phyloP scores from a whole-genome alignment of 2,329 filamentous ascomycete genomes.

The Penicillium digitatum region DNA sequence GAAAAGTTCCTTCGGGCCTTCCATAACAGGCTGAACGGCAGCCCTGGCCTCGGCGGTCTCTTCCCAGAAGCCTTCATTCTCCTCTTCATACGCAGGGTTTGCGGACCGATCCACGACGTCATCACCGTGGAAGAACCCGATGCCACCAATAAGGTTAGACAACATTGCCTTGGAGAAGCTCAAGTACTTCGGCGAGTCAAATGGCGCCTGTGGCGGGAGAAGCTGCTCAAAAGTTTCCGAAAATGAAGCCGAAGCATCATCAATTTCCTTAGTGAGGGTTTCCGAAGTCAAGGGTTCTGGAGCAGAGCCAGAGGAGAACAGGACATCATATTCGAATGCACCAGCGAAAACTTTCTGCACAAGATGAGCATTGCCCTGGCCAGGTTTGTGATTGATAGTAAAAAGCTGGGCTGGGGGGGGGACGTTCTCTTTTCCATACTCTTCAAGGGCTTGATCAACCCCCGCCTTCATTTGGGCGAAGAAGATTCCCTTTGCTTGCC shows the following conservation, averaged over 20 bases:
- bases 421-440: slow-evolving; percentile 61
- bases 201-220: slow-evolving; percentile 72
- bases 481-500: slow-evolving; percentile 71
- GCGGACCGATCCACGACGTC: slow-evolving; percentile 86
- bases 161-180: slow-evolving; percentile 85
- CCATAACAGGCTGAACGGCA: slow-evolving; percentile 63
- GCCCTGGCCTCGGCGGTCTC: slow-evolving; percentile 76
- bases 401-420: slow-evolving; percentile 84
- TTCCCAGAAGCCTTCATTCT: slow-evolving; percentile 93
- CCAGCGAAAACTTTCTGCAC: slow-evolving; percentile 91
- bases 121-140: slow-evolving; percentile 91
- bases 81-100: slow-evolving; percentile 89
- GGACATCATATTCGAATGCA: slow-evolving; percentile 83
- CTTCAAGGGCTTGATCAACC: slow-evolving; percentile 56
- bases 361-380: slow-evolving; percentile 72
- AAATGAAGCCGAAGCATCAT: slow-evolving; percentile 64
- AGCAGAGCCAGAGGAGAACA: slow-evolving; percentile 77
- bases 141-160: slow-evolving; percentile 87
- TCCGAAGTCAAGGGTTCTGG: slow-evolving; percentile 53
- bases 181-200: slow-evolving; percentile 66
- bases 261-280: slow-evolving; percentile 67
- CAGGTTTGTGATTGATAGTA: slow-evolving; percentile 61
- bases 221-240: slow-evolving; percentile 68
- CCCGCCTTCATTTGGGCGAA: slow-evolving; percentile 62
- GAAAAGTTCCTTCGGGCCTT: slow-evolving; percentile 84